Percentiles rank a stretch among this genome's conserved stretches.
phyloP scores from a whole-genome alignment of 805 yeast species.

The Metschnikowia henanensis region DNA sequence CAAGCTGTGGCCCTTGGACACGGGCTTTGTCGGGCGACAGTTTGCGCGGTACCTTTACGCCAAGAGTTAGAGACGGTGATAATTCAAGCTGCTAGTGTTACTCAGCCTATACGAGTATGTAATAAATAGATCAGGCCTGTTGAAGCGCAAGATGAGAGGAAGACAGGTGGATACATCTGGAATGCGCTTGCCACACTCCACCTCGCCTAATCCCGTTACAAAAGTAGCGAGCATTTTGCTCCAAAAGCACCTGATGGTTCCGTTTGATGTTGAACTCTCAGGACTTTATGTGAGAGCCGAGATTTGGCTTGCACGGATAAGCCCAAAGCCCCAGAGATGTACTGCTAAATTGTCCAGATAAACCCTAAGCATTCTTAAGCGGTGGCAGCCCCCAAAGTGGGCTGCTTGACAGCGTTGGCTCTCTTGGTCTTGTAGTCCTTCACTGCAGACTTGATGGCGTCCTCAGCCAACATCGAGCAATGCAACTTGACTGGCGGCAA shows the following conservation, averaged over 20 bases:
- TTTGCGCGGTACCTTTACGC: constrained; percentile 28
- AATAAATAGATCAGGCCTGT: constrained; percentile 4
- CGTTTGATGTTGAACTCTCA: too few species aligned
- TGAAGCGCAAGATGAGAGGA: neutral
- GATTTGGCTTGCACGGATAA: too few species aligned
- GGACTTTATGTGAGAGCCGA: too few species aligned
- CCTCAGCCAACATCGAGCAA: constrained; percentile 98
- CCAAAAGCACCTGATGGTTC: too few species aligned
- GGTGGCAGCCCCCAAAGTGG: constrained; percentile 52
- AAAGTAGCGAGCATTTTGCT: too few species aligned
- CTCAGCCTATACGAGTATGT: constrained; percentile 1
- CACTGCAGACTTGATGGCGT: constrained; percentile 96
- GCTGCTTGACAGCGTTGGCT: constrained; percentile 33
- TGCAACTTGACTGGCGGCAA: constrained; percentile 97
- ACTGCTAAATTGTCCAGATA: neutral
- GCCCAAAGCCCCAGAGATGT: too few species aligned
- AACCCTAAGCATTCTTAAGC: neutral
- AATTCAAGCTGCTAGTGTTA: too few species aligned
- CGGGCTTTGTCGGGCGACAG: constrained; percentile 30
- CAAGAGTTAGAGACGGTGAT: too few species aligned
- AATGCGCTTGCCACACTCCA: too few species aligned
- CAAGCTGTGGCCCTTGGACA: constrained; percentile 23
- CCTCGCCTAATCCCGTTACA: too few species aligned
- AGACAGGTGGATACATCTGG: neutral
- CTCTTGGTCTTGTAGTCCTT: constrained; percentile 92